These are phyloP conservation scores for Alliaria petiolata DNA, from an alignment of 345 rosid species.

Conservation along the genomic window DNA sequence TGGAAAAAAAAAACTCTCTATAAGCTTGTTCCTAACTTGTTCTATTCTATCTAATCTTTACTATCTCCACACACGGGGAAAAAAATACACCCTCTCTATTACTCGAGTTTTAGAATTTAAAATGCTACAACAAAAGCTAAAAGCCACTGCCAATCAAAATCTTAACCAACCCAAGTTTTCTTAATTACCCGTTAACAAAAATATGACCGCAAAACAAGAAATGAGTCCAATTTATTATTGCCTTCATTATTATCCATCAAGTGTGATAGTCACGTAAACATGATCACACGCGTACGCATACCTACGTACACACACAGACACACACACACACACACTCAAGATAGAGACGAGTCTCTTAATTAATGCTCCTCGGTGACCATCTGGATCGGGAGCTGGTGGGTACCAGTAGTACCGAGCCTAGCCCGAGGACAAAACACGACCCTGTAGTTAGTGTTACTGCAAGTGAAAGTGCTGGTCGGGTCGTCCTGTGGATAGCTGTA, in stretches of 20 bases:
- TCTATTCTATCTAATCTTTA: too few relatives aligned
- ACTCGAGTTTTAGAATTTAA: background rate
- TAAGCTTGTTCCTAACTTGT: too few relatives aligned
- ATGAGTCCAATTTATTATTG: background rate
- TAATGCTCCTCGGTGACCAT: constrained; percentile 28
- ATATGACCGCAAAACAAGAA: background rate
- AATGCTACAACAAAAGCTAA: background rate
- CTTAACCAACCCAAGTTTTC: background rate
- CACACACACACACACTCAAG: background rate
- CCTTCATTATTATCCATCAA: constrained; percentile 16
- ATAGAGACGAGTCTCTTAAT: background rate
- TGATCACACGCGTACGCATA: background rate
- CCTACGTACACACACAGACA: background rate
- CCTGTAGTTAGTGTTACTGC: constrained; percentile 35
- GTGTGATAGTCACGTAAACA: background rate
- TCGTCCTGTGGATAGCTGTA: constrained; percentile 45
- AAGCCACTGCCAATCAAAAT: background rate
- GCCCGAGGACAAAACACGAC: constrained; percentile 44
- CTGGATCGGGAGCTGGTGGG: constrained; percentile 19
- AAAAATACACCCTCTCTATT: background rate
- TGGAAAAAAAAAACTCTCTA: too few relatives aligned
- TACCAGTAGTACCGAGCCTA: background rate
- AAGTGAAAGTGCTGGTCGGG: constrained; percentile 39
- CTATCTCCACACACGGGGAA: background rate
- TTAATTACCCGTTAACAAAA: background rate